Base-by-base conservation (phyloP, 1,139 yeast species). In the Candida sanyaensis region DNA sequence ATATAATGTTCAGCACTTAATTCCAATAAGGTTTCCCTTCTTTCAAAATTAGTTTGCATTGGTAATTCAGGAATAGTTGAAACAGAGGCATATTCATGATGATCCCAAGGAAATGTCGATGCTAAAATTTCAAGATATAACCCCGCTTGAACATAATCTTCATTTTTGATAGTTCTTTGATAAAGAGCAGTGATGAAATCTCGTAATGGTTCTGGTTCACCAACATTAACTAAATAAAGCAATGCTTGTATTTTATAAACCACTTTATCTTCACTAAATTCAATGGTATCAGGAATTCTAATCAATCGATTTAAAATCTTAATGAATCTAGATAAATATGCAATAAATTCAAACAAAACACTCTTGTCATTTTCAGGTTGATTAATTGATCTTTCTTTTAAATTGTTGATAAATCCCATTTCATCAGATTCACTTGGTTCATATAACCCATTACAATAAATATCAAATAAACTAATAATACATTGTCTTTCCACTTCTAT, bases 181-280 rank as follows among this genome's bases (percentile, higher is more conserved):
- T 82, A 88, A 80, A 89, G 80, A 49, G 84, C 86, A 63, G 85
- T 81, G 56, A 90, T 81, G 63, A 88, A 87, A 12, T 89, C 80
- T 61, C 88, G 86, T 68, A 90, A 86, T 51, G 86, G 74, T 63
- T 88, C 96, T 0, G 95, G 95, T 57, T 85, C 84, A 60, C 86
- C 84, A 43, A 89, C 91, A 57, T 86, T 85, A 73, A 86, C 80
- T 64, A 90, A 76, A 64, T 83, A 89, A 43, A 91, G 85, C 55
- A 88, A 82, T 58, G 89, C 86, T 58, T 86, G 87, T 59, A 90
- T 75, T 51, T 84, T 83, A 62, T 87, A 88, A 78, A 88, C 86
- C 2, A 91, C 85, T 61, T 96, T 75, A 64, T 90, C 96, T 60
- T 88, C 95, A 58, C 87, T 93, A 65, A 86, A 90, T 58, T 90